Evolutionary conservation across 2,329 filamentous ascomycete genomes (phyloP), one percentile per base, ranked within the genome.

Genomic region (Trichoderma koningii): DNA sequence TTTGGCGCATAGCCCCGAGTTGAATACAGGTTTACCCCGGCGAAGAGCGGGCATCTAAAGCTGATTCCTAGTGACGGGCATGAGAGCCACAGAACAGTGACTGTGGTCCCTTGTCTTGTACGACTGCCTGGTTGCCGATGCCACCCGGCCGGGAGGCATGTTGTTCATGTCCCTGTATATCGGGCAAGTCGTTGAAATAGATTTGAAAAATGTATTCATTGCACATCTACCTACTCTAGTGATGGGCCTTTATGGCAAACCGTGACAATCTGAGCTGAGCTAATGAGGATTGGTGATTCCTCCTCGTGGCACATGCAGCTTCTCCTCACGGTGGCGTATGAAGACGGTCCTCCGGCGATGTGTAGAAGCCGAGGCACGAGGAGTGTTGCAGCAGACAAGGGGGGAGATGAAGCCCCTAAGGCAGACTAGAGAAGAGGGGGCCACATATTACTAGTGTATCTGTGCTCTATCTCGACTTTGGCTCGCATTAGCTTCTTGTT

Each of bases 21-120:
- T 65, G 55, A 65, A 65, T 61, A 61, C 55, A 65, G 30, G 63
- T 65, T 38, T 56, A 65, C 55, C 55, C 55, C 63, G 60, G 57
- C 52, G 52, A 47, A 50, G 47, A 48, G 60, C 52, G 61, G 61
- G 52, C 52, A 56, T 55, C 42, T 50, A 15, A 64, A 64, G 44
- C 60, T 47, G 41, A 47, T 26, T 53, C 50, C 26, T 26, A 17
- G 50, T 30, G 26, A 60, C 44, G 23, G 45, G 42, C 47, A 19
- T 21, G 9, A n/a, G 30, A 60, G 45, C 38, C 34, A 15, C 51
- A 51, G 15, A 42, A 38, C 14, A 10, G 19, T 12, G 28, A 34
- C 51, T 28, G 56, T 48, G 56, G 21, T 51, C 2, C 30, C 47
- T 60, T 34, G 21, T 42, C 21, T 47, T 63, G 41, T 38, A 63